These are phyloP conservation scores for Podosphaera fusca DNA, from an alignment of 2,329 filamentous ascomycete species.

Conservation along the genomic window DNA sequence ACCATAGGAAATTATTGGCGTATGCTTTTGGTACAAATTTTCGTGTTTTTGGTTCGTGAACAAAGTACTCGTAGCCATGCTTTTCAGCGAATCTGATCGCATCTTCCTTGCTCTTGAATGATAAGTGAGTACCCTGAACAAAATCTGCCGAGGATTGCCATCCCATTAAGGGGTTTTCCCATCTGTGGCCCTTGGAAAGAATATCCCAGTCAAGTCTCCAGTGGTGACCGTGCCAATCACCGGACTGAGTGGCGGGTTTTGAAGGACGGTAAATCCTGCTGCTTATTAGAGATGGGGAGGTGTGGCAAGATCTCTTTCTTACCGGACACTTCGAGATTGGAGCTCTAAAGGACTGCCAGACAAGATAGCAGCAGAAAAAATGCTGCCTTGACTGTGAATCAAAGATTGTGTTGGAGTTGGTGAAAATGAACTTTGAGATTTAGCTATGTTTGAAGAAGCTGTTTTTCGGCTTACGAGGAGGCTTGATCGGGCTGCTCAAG, in stretches of 20 bases:
- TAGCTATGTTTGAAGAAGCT: constrained; percentile 1
- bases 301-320: constrained; percentile 16
- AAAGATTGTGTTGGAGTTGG: constrained; percentile 75
- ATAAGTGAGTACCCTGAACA: constrained; percentile 83
- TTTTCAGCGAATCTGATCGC: constrained; percentile 91
- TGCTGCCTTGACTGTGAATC: constrained; percentile 64
- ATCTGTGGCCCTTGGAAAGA: constrained; percentile 73
- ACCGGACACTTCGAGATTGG: constrained; percentile 86
- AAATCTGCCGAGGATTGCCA: constrained; percentile 92
- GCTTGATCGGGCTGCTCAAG: constrained; percentile 61
- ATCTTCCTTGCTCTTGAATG: constrained; percentile 84
- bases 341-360: constrained; percentile 87
- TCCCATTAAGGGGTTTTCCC: constrained; percentile 96
- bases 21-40: constrained; percentile 81
- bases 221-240: constrained; percentile 57
- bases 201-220: constrained; percentile 99
- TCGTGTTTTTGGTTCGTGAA: constrained; percentile 84
- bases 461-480: constrained; percentile 47
- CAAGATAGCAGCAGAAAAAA: constrained; percentile 60
- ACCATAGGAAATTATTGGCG: constrained; percentile 86
- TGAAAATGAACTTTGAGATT: constrained; percentile 50
- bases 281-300: constrained; percentile 5
- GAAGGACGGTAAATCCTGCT: constrained; percentile 70
- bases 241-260: constrained; percentile 93
- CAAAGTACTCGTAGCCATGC: constrained; percentile 97